A percentile compares a stretch with the other conserved stretches of the same genome.
These are phyloP conservation scores for Russula vinacea DNA, from an alignment of 768 basidiomycete species.

Conservation along the genomic window DNA sequence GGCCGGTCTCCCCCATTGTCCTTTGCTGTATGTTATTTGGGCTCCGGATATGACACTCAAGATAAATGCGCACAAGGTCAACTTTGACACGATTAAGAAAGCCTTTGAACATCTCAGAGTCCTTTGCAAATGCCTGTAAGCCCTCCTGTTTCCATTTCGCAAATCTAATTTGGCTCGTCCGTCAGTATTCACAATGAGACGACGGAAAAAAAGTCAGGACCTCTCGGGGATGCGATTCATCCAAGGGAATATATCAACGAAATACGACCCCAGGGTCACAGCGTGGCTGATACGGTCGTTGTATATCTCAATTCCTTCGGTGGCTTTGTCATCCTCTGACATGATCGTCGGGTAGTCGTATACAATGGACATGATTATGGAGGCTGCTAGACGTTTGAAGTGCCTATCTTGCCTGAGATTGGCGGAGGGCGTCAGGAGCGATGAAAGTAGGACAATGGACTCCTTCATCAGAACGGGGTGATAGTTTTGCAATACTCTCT, in stretches of 20 bases:
- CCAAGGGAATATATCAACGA: conserved; percentile 12
- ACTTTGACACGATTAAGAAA: conserved; percentile 4
- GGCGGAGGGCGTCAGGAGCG: conserved; percentile 33
- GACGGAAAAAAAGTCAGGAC: neutral
- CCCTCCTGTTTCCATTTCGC: conserved; percentile 19
- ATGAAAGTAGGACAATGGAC: conserved; percentile 34
- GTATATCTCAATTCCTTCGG: conserved; percentile 2
- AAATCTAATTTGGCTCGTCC: neutral
- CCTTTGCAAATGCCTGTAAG: neutral
- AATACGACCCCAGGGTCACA: neutral
- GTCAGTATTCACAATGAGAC: neutral
- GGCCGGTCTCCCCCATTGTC: conserved; percentile 1
- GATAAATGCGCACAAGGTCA: conserved; percentile 9
- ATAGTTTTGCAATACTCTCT: conserved; percentile 29
- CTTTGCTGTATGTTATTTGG: neutral
- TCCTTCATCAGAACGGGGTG: conserved; percentile 34
- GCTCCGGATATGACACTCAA: too few relatives aligned
- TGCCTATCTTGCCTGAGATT: conserved; percentile 33
- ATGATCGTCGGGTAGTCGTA: conserved; percentile 30
- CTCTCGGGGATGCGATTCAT: conserved; percentile 13
- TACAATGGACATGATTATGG: conserved; percentile 32
- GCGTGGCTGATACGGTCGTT: neutral
- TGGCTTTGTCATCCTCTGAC: neutral
- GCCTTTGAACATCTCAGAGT: conserved; percentile 9
- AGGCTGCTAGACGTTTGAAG: conserved; percentile 33